Evolutionary conservation across 2,329 filamentous ascomycete genomes (phyloP).

Genomic region (Cladosporium austrohemisphaericum): DNA sequence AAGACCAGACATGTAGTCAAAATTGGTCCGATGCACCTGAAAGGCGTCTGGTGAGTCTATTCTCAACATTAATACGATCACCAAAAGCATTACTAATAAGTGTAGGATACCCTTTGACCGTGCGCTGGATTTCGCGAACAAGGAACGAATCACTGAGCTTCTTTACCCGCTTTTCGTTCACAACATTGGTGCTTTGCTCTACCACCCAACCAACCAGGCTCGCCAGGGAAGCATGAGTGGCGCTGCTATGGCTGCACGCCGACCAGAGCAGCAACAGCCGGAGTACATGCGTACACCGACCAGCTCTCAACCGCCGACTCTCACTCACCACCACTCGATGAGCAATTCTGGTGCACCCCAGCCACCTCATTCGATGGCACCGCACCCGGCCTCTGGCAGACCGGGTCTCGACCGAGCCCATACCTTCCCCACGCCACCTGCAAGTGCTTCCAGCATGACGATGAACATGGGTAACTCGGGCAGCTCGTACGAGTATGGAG

Average conservation of each 20-base stretch:
- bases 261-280: constrained; percentile 54
- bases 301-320: constrained; percentile 60
- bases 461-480: constrained; percentile 72
- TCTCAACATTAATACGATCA: not conserved
- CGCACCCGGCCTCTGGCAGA: constrained; percentile 56
- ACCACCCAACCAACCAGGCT: constrained; percentile 87
- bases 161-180: constrained; percentile 96
- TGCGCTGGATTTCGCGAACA: constrained; percentile 97
- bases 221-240: constrained; percentile 60
- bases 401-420: constrained; percentile 79
- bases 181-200: constrained; percentile 89
- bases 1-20: constrained; percentile 96
- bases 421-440: constrained; percentile 90
- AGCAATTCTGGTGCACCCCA: constrained; percentile 63
- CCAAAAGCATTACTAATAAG: constrained; percentile 16
- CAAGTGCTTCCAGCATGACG: constrained; percentile 77
- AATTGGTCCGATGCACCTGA: constrained; percentile 97
- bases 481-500: constrained; percentile 69
- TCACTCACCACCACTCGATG: constrained; percentile 69
- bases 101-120: constrained; percentile 93
- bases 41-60: constrained; percentile 81
- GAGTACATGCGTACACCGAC: constrained; percentile 59
- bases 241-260: constrained; percentile 71
- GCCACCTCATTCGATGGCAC: constrained; percentile 60
- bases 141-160: constrained; percentile 96